These are phyloP conservation scores for Phytophthora quininea DNA, from an alignment of 352 stramenopile genomes.

Conservation along the genomic window DNA sequence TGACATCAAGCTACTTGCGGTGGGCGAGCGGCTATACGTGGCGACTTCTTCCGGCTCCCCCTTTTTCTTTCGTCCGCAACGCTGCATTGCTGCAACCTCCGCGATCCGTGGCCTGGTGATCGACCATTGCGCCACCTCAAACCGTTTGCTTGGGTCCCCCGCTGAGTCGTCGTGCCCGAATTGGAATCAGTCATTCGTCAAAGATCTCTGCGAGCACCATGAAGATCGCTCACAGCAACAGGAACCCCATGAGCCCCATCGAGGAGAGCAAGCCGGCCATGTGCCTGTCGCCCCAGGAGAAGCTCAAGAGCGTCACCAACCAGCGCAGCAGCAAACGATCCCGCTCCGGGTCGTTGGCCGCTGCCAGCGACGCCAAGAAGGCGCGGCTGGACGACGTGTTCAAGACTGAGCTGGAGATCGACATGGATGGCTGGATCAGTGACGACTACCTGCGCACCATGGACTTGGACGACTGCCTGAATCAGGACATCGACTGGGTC, in stretches of 20 bases:
- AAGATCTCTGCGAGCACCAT: slow-evolving; percentile 27
- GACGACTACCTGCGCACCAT: slow-evolving; percentile 81
- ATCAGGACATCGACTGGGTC: slow-evolving; percentile 87
- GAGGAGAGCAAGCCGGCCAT: slow-evolving; percentile 60
- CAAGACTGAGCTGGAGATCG: slow-evolving; percentile 42
- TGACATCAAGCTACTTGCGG: slow-evolving; percentile 36
- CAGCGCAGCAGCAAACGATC: slow-evolving; percentile 41
- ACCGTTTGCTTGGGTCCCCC: slow-evolving; percentile 3
- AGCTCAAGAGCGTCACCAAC: slow-evolving; percentile 45
- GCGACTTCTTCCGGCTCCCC: slow-evolving; percentile 11
- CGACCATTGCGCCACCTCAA: slow-evolving; percentile 16
- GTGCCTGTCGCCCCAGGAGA: slow-evolving; percentile 76
- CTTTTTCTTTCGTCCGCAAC: slow-evolving; percentile 3
- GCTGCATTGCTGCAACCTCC: slow-evolving; percentile 4
- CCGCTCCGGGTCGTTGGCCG: slow-evolving; percentile 5
- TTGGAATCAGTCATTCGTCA: slow-evolving; percentile 10
- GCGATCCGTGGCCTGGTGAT: slow-evolving; percentile 21
- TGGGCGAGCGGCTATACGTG: slow-evolving; percentile 33
- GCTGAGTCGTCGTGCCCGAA: slow-evolving; percentile 13
- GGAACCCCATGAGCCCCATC: slow-evolving; percentile 36
- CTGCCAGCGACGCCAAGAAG: slow-evolving; percentile 36
- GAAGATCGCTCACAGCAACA: slow-evolving; percentile 10
- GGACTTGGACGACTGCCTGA: slow-evolving; percentile 77
- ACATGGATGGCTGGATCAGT: slow-evolving; percentile 75
- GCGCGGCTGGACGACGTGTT: slow-evolving; percentile 38